phyloP scores from a whole-genome alignment of 805 yeast genomes.

The Candida adriatica region DNA sequence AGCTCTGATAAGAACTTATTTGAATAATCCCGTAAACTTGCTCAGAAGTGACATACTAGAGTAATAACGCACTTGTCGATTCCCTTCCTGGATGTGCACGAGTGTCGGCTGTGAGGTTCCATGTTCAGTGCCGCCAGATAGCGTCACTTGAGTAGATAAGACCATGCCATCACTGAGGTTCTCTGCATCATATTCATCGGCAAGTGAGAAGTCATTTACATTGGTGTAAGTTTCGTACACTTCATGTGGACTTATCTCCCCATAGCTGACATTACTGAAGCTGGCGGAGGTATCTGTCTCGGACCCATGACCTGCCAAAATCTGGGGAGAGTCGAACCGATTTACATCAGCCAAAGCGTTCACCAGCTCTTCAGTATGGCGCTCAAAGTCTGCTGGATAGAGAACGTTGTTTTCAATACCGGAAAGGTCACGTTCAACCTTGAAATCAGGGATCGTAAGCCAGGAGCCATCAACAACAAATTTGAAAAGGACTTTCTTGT shows the following conservation, averaged over 20 bases:
- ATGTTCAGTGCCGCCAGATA: conserved; percentile 7
- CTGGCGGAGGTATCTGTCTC: conserved; percentile 20
- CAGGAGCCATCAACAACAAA: conserved; percentile 56
- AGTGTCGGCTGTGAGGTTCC: conserved; percentile 3
- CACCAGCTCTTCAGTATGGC: conserved; percentile 1
- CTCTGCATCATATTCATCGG: conserved; percentile 10
- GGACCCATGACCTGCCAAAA: conserved; percentile 7
- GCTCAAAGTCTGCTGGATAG: conserved; percentile 25
- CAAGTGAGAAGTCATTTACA: not conserved
- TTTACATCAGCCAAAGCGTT: conserved; percentile 1
- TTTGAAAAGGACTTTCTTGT: conserved; percentile 38
- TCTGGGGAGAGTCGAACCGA: conserved; percentile 2
- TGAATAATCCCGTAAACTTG: conserved; percentile 21
- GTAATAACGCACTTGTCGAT: conserved; percentile 18
- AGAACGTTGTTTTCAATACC: conserved; percentile 51
- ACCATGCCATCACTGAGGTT: conserved; percentile 12
- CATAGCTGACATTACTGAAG: conserved; percentile 18
- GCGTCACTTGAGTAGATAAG: conserved; percentile 18
- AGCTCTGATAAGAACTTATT: conserved; percentile 4
- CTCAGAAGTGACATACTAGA: conserved; percentile 20
- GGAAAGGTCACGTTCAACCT: conserved; percentile 32
- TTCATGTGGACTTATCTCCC: conserved; percentile 16
- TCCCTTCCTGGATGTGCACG: conserved; percentile 15
- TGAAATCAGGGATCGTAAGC: conserved; percentile 35
- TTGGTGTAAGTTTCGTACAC: not conserved